Evolutionary conservation across 192 early-diverging fungal genomes (phyloP).

Genomic region (Backusella sp.): DNA sequence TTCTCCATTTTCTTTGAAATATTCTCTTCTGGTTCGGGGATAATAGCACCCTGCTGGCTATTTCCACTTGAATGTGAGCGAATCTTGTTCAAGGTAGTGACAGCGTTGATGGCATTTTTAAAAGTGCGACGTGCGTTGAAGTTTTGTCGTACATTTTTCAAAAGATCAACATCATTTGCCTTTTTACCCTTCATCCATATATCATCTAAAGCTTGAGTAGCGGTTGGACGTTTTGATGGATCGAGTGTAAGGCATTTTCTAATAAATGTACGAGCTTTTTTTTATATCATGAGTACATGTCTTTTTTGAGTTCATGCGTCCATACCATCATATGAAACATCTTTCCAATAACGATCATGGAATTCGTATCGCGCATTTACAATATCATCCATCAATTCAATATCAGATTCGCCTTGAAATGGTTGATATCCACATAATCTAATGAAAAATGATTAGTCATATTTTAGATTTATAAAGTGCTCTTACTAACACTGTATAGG

Average conservation of each 20-base stretch:
- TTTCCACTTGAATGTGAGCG: conserved; percentile 9
- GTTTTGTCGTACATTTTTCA: conserved; percentile 79
- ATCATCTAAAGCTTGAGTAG: conserved; percentile 76
- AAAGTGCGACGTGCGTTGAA: conserved; percentile 67
- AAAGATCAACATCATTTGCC: conserved; percentile 70
- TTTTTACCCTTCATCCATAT: conserved; percentile 70
- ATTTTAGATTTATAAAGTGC: background rate
- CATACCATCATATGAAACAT: conserved; percentile 75
- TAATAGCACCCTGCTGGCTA: background rate
- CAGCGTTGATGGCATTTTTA: conserved; percentile 58
- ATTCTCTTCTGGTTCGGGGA: background rate
- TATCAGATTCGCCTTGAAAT: conserved; percentile 60
- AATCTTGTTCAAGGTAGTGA: conserved; percentile 61
- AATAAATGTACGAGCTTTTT: conserved; percentile 74
- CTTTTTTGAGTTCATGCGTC: background rate
- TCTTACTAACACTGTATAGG: conserved; percentile 71
- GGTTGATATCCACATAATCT: conserved; percentile 82
- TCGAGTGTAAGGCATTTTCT: conserved; percentile 59
- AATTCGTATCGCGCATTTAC: conserved; percentile 65
- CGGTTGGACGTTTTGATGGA: conserved; percentile 73
- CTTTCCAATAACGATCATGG: conserved; percentile 70
- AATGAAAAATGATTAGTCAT: background rate
- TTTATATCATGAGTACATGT: background rate
- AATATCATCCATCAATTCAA: conserved; percentile 56
- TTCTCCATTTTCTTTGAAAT: background rate